These are phyloP conservation scores for Lanmaoa rubissima DNA, from an alignment of 768 basidiomycete species.

Conservation along the genomic window DNA sequence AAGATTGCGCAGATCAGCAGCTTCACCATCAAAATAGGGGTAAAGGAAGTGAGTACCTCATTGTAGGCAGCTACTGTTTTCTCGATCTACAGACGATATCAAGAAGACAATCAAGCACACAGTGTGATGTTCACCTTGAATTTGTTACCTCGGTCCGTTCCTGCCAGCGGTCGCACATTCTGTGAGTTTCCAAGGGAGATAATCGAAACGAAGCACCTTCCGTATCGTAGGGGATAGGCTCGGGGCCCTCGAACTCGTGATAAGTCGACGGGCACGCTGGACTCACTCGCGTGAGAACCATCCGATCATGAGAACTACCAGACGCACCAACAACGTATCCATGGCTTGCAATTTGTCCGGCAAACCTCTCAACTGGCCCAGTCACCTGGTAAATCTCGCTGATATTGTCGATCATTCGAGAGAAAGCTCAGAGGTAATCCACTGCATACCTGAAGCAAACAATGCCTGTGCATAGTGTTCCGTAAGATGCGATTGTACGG, in stretches of 20 bases:
- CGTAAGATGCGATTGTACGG: not conserved
- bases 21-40: not conserved
- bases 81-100: constrained; percentile 59
- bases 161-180: constrained; percentile 31
- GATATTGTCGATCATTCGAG: constrained; percentile 1
- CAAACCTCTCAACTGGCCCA: constrained; percentile 94
- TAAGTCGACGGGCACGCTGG: constrained; percentile 81
- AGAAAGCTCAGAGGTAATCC: not conserved
- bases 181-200: not conserved
- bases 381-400: constrained; percentile 97
- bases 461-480: constrained; percentile 49
- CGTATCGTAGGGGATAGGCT: constrained; percentile 82
- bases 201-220: constrained; percentile 52
- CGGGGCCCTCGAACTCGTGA: constrained; percentile 91
- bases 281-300: not conserved
- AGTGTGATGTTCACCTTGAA: constrained; percentile 63
- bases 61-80: constrained; percentile 88
- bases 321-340: constrained; percentile 77
- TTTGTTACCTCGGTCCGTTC: constrained; percentile 88
- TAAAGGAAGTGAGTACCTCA: constrained; percentile 49
- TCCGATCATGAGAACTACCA: not conserved
- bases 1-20: not conserved
- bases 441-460: constrained; percentile 69
- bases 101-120: not conserved
- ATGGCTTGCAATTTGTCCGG: constrained; percentile 83